A percentile compares a stretch with the other conserved stretches of the same genome.
These are phyloP conservation scores for Phytophthora boehmeriae DNA, from an alignment of 352 stramenopile genomes.

Conservation along the genomic window DNA sequence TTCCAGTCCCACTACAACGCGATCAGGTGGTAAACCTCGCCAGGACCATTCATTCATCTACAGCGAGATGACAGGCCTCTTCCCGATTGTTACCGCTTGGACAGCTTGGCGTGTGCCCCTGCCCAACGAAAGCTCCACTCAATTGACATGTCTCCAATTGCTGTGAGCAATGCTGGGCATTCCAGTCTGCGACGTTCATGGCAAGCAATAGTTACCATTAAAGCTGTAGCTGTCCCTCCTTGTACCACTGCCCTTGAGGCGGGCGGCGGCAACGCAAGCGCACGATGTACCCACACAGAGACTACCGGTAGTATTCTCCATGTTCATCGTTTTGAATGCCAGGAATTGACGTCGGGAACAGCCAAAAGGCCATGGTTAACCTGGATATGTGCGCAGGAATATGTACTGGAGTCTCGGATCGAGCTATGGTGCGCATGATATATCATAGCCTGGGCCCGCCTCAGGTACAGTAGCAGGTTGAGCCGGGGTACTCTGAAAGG, in stretches of 20 bases:
- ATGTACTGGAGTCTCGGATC: no score
- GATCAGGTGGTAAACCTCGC: background rate
- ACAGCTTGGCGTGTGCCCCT: constrained; percentile 12
- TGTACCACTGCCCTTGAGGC: constrained; percentile 6
- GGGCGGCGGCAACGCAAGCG: background rate
- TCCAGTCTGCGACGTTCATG: background rate
- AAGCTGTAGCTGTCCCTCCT: background rate
- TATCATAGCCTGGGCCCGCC: background rate
- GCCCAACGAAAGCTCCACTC: constrained; percentile 16
- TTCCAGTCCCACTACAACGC: background rate
- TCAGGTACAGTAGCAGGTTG: background rate
- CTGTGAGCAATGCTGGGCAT: constrained; percentile 6
- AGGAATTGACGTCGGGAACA: no score
- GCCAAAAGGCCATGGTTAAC: background rate
- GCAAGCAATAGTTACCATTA: constrained; percentile 4
- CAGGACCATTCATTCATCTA: background rate
- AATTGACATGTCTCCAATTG: constrained; percentile 16
- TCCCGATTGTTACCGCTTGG: constrained; percentile 9
- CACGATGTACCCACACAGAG: no score
- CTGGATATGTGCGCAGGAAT: background rate
- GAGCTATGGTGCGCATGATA: background rate
- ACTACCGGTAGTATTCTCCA: no score
- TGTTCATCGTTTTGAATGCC: no score
- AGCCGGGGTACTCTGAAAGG: background rate
- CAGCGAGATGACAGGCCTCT: no score